Conservation (phyloP, 805 yeast species). For the Myxozyma vanderwaltii region DNA sequence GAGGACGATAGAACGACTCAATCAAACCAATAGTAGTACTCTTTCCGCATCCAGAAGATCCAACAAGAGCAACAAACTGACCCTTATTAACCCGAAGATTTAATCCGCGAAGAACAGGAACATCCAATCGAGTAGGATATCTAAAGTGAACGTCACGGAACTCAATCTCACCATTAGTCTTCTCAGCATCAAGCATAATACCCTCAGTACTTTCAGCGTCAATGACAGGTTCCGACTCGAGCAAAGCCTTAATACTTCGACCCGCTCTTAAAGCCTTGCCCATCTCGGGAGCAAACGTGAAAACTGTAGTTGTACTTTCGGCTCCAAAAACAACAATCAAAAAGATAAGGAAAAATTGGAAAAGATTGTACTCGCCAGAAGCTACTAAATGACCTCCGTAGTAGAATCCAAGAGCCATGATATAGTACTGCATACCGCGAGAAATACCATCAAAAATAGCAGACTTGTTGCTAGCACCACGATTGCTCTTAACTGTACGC, state of each 20-base stretch:
- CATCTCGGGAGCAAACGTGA: constrained; percentile 50
- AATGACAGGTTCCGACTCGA: constrained; percentile 43
- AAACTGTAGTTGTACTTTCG: constrained; percentile 47
- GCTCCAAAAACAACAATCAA: constrained; percentile 47
- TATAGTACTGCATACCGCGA: constrained; percentile 47
- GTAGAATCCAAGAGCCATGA: constrained; percentile 49
- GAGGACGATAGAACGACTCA: constrained; percentile 54
- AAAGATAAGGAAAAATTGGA: constrained; percentile 47
- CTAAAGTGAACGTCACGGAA: constrained; percentile 46
- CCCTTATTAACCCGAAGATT: constrained; percentile 62
- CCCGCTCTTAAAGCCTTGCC: constrained; percentile 48
- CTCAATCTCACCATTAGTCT: constrained; percentile 53
- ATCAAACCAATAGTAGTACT: constrained; percentile 53
- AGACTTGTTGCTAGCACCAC: constrained; percentile 35
- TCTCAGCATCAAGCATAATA: constrained; percentile 31
- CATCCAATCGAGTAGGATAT: constrained; percentile 41
- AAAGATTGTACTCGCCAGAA: constrained; percentile 38
- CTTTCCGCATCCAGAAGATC: constrained; percentile 68
- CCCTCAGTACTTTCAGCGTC: constrained; percentile 43
- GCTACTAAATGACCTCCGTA: constrained; percentile 46
- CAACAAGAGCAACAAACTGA: constrained; percentile 83
- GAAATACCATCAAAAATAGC: constrained; percentile 44
- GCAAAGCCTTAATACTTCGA: constrained; percentile 41
- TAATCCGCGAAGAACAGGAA: constrained; percentile 38
- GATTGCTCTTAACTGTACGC: constrained; percentile 41